Evolutionary conservation across 495 filamentous ascomycete genomes (phyloP).

Genomic region (Durotheca rogersii): DNA sequence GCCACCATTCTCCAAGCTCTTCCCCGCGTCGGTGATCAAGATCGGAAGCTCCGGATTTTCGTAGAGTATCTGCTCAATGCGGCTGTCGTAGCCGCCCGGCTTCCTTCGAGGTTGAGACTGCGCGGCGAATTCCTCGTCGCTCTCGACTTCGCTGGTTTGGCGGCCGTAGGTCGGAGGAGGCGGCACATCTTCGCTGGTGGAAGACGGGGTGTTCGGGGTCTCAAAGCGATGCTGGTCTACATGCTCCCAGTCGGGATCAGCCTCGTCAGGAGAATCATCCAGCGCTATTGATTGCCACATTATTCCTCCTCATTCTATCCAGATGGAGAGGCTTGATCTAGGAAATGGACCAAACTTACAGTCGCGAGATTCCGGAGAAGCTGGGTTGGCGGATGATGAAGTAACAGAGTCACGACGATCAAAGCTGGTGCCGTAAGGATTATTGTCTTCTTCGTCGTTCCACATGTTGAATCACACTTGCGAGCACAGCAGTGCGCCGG

Average conservation of each 20-base stretch:
- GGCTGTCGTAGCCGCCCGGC: slow-evolving; percentile 86
- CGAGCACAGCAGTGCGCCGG: neutral
- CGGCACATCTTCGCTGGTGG: slow-evolving; percentile 44
- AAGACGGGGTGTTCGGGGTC: slow-evolving; percentile 45
- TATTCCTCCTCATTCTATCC: slow-evolving; percentile 25
- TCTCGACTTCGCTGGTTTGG: slow-evolving; percentile 37
- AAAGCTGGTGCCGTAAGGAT: slow-evolving; percentile 84
- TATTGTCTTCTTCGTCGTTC: slow-evolving; percentile 93
- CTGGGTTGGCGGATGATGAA: slow-evolving; percentile 68
- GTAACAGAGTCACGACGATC: slow-evolving; percentile 76
- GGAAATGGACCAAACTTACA: slow-evolving; percentile 37
- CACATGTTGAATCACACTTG: slow-evolving; percentile 51
- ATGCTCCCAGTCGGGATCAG: slow-evolving; percentile 47
- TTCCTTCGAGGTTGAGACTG: slow-evolving; percentile 66
- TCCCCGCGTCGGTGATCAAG: slow-evolving; percentile 88
- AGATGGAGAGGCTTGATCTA: slow-evolving; percentile 5
- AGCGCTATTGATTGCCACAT: slow-evolving; percentile 39
- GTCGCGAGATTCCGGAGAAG: slow-evolving; percentile 57
- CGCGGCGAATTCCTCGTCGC: slow-evolving; percentile 56
- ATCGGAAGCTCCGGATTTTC: slow-evolving; percentile 90
- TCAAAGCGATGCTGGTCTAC: slow-evolving; percentile 48
- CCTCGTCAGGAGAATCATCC: slow-evolving; percentile 34
- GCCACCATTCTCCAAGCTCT: slow-evolving; percentile 87
- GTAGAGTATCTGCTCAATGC: slow-evolving; percentile 94
- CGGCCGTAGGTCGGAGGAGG: slow-evolving; percentile 31